Base-by-base conservation (phyloP, 1,139 yeast species). In the Chernovozyma aurita region DNA sequence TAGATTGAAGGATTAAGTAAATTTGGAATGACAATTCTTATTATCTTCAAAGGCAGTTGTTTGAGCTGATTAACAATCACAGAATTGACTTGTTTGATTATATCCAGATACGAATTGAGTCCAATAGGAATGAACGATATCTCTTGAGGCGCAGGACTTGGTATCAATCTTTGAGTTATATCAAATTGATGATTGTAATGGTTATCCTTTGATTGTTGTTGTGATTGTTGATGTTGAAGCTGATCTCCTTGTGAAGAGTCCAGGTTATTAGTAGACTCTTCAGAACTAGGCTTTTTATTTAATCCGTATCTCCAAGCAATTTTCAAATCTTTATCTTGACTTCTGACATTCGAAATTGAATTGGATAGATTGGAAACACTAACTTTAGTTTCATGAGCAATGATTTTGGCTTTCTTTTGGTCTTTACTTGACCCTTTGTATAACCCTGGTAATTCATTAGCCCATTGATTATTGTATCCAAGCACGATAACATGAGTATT, bases 261-360 rank as follows among this genome's bases (percentile, higher is more conserved):
- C 22, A 9, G 58, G 4, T 49, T 48, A 26, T 11, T 39, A 14
- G 42, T 20, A 6, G 42, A 41, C 20, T 48, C 46, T 3, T 43
- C 44, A 20, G 48, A 49, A 28, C 60, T 52, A 3, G 43, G 31
- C 37, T 61, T 72, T 38, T 75, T 74, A 31, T 70, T 73, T 36
- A 80, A 55, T 0, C 87, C 87, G 48, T 86, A 86, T 50, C 95
- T 74, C 95, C 95, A 86, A 2, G 95, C 95, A 49, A 86, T 86
- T 53, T 80, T 83, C 66, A 86, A 59, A 46, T 82, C 85, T 26
- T 56, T 51, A 21, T 58, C 54, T 24, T 59, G 16, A 56, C 49
- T 32, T 52, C 48, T 4, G 38, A 31, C 43, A 7, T 13, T 13
- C 17, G 30, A n/a, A 28, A 15, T n/a, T 4, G 29, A 7, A 8